phyloP scores from a whole-genome alignment of 2,329 filamentous ascomycete genomes.

The Epichloe sibirici region DNA sequence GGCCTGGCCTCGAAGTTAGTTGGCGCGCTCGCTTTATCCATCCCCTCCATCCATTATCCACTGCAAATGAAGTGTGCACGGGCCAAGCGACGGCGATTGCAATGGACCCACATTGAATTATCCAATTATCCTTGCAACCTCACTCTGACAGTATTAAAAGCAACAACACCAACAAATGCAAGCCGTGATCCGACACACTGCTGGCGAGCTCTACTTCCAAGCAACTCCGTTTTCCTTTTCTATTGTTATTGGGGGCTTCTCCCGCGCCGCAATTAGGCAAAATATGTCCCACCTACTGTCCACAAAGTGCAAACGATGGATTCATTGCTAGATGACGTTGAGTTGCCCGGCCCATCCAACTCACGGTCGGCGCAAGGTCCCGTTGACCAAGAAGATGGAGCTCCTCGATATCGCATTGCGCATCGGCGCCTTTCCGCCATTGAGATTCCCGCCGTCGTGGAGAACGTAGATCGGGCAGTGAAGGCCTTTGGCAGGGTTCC shows the following conservation, averaged over 20 bases:
- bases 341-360: not conserved
- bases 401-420: slow-evolving; percentile 24
- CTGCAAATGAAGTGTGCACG: not conserved
- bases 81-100: not conserved
- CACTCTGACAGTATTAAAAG: no score
- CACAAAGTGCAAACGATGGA: not conserved
- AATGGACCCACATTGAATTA: not conserved
- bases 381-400: slow-evolving; percentile 10
- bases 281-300: not conserved
- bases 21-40: no score
- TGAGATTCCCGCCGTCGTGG: slow-evolving; percentile 30
- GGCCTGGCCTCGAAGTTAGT: no score
- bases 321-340: not conserved
- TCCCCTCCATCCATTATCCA: no score
- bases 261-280: not conserved
- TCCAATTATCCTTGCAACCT: not conserved
- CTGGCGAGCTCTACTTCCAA: not conserved
- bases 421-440: slow-evolving; percentile 25
- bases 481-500: slow-evolving; percentile 29
- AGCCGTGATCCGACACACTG: not conserved
- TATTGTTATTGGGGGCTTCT: no score
- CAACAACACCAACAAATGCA: not conserved
- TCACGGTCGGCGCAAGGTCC: not conserved
- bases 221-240: no score
- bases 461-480: slow-evolving; percentile 30